Percentiles rank a stretch among this genome's conserved stretches.
These are phyloP conservation scores for Populus tomentosa DNA, from an alignment of 441 rosid genomes.

Conservation along the genomic window DNA sequence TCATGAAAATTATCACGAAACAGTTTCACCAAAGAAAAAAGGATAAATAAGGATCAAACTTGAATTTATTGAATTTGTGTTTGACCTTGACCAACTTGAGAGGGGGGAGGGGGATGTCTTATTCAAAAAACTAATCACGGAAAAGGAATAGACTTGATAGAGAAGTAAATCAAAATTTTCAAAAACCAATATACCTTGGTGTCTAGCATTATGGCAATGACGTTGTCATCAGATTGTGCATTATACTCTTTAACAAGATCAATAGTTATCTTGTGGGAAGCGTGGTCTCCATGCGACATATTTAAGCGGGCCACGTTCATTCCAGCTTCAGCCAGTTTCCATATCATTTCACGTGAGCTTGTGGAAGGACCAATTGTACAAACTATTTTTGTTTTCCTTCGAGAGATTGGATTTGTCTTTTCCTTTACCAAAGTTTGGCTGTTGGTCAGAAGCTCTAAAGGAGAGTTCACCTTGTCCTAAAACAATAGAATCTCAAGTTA, in stretches of 20 bases:
- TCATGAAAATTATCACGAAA: no score
- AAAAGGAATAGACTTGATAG: not conserved
- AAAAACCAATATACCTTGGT: constrained; percentile 57
- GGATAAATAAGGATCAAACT: not conserved
- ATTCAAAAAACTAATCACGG: not conserved
- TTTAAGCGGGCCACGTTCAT: constrained; percentile 97
- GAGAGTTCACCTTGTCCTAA: constrained; percentile 43
- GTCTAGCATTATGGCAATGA: constrained; percentile 86
- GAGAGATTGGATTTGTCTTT: constrained; percentile 29
- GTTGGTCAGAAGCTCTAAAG: constrained; percentile 27
- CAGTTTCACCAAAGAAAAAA: no score
- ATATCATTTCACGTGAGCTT: constrained; percentile 86
- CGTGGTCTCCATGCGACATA: constrained; percentile 98
- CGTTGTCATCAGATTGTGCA: constrained; percentile 73
- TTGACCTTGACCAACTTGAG: not conserved
- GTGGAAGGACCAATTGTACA: constrained; percentile 96
- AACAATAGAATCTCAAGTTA: constrained; percentile 11
- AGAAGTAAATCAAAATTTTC: not conserved
- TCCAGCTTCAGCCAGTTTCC: constrained; percentile 91
- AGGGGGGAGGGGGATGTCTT: not conserved
- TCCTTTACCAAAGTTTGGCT: constrained; percentile 26
- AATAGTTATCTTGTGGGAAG: constrained; percentile 81
- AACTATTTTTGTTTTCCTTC: constrained; percentile 83
- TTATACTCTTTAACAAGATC: constrained; percentile 91
- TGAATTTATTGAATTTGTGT: not conserved